These are phyloP conservation scores for Boletus tomentosulus DNA, from an alignment of 768 basidiomycete species.

Conservation along the genomic window DNA sequence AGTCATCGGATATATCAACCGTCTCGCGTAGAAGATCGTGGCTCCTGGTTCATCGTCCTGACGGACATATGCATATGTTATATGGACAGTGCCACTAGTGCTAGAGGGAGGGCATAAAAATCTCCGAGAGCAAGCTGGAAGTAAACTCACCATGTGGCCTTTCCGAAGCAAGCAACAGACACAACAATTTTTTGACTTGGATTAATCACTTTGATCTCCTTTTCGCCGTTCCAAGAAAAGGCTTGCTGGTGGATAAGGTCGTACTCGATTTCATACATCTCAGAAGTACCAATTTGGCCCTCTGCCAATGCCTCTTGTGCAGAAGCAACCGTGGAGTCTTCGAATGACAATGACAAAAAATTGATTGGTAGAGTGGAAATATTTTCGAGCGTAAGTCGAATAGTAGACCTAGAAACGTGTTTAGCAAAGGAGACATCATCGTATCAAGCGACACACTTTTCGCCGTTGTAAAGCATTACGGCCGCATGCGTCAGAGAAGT, in stretches of 20 bases:
- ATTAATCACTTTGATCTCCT: constrained; percentile 45
- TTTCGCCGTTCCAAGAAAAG: constrained; percentile 63
- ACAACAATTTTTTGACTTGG: constrained; percentile 71
- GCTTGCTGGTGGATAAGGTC: constrained; percentile 73
- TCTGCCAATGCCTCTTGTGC: constrained; percentile 77
- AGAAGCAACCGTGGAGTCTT: constrained; percentile 81
- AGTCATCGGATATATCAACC: constrained; percentile 81
- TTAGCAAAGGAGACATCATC: not conserved
- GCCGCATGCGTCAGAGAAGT: constrained; percentile 92
- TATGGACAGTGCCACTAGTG: constrained; percentile 70
- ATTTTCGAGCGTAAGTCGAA: constrained; percentile 88
- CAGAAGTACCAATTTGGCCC: constrained; percentile 74
- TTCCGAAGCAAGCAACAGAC: constrained; percentile 76
- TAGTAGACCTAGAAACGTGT: constrained; percentile 54
- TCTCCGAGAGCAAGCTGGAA: not conserved
- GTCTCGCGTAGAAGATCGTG: constrained; percentile 75
- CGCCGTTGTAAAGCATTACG: constrained; percentile 93
- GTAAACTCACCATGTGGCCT: constrained; percentile 79
- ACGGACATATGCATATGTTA: constrained; percentile 76
- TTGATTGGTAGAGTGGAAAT: constrained; percentile 78
- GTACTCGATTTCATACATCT: constrained; percentile 88
- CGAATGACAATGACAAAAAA: constrained; percentile 81
- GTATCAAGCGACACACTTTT: constrained; percentile 53
- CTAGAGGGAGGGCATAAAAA: constrained; percentile 37
- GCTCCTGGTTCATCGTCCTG: constrained; percentile 34